Conservation (phyloP, 495 filamentous ascomycete genomes). For the Xylaria telfairii region DNA sequence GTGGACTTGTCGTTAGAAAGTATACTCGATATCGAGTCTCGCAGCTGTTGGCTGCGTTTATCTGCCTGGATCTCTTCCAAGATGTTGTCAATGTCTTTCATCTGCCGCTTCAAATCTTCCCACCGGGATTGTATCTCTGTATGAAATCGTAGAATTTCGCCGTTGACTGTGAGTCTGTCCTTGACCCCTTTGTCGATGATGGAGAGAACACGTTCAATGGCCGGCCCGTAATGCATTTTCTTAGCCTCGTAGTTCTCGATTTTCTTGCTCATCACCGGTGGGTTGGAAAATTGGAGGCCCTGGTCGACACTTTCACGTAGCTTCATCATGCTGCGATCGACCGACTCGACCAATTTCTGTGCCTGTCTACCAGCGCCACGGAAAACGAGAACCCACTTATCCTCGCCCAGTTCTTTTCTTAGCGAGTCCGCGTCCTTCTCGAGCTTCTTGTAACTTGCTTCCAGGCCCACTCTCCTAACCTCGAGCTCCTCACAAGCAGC, state of each 20-base stretch:
- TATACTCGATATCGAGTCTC: conserved; percentile 93
- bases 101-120: conserved; percentile 74
- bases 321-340: conserved; percentile 82
- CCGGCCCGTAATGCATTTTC: conserved; percentile 92
- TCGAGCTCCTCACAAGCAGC: conserved; percentile 90
- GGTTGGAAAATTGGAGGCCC: conserved; percentile 72
- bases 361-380: conserved; percentile 91
- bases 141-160: conserved; percentile 86
- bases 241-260: conserved; percentile 95
- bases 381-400: conserved; percentile 94
- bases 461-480: conserved; percentile 69
- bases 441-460: conserved; percentile 79
- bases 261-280: conserved; percentile 70
- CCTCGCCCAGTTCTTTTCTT: conserved; percentile 87
- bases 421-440: conserved; percentile 87
- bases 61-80: conserved; percentile 75
- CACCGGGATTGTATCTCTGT: conserved; percentile 81
- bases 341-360: conserved; percentile 91
- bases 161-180: conserved; percentile 90
- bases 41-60: conserved; percentile 72
- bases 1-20: conserved; percentile 85
- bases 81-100: conserved; percentile 73
- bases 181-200: conserved; percentile 94
- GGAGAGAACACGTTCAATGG: conserved; percentile 84
- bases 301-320: conserved; percentile 80